phyloP scores from a whole-genome alignment of 352 stramenopile species.

The Thalassiosira hispida region DNA sequence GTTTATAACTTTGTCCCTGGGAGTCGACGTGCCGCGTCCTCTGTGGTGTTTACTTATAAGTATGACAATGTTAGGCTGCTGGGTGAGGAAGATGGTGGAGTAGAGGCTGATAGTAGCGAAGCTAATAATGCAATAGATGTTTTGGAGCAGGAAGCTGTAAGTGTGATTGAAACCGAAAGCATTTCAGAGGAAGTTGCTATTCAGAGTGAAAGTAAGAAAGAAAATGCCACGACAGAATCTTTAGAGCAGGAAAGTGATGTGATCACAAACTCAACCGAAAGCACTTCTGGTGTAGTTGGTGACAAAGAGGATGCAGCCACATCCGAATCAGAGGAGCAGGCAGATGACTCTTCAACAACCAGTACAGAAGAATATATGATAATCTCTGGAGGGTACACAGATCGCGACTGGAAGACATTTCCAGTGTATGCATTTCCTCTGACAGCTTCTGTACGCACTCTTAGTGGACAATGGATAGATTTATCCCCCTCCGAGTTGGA shows the following conservation, averaged over 20 bases:
- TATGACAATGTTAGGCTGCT: neutral
- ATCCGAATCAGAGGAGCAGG: no score
- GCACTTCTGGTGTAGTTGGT: neutral
- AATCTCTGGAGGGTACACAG: constrained; percentile 65
- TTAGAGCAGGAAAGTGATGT: neutral
- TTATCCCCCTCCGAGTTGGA: constrained; percentile 28
- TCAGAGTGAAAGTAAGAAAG: constrained; percentile 2
- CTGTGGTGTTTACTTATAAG: constrained; percentile 26
- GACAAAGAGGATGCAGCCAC: neutral
- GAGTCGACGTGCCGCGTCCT: constrained; percentile 42
- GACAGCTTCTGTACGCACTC: constrained; percentile 24
- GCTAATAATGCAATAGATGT: neutral
- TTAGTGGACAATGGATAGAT: constrained; percentile 54
- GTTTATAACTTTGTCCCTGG: constrained; percentile 46
- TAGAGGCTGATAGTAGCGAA: neutral
- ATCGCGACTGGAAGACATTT: constrained; percentile 65
- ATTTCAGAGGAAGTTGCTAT: neutral
- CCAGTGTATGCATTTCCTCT: constrained; percentile 64
- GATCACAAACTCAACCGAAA: neutral
- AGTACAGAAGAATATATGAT: constrained; percentile 70
- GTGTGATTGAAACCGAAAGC: neutral
- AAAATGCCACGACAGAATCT: neutral
- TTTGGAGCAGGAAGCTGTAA: neutral
- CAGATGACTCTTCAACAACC: no score
- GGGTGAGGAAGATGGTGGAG: neutral